A percentile compares a stretch with the other conserved stretches of the same genome.
These are phyloP conservation scores for Blastocladiella emersonii DNA, from an alignment of 371 early-diverging fungal species.

Conservation along the genomic window DNA sequence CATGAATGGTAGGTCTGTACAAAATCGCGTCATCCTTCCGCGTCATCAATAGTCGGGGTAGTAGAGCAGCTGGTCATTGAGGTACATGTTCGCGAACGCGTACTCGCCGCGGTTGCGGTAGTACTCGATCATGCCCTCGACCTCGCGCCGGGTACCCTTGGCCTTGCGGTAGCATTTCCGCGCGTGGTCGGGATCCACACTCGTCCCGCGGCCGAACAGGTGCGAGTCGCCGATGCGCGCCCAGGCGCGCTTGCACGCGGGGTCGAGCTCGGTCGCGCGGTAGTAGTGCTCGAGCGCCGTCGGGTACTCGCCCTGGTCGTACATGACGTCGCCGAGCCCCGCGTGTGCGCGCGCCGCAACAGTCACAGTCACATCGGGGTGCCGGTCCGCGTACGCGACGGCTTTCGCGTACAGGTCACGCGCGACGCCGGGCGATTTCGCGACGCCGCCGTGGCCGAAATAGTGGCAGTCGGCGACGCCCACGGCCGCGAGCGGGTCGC, in stretches of 20 bases:
- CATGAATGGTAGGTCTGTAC: too few species aligned
- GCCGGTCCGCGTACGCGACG: neutral
- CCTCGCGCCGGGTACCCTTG: neutral
- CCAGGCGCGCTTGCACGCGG: neutral
- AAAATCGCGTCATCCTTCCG: too few species aligned
- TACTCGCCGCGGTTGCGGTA: neutral
- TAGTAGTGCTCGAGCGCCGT: neutral
- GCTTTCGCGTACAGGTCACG: neutral
- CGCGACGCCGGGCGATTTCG: neutral
- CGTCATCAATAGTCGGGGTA: neutral
- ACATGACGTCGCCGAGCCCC: neutral
- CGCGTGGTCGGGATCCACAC: neutral
- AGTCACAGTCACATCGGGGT: too few species aligned
- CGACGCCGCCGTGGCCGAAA: neutral
- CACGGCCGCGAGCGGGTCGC: neutral
- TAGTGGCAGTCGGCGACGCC: constrained; percentile 5
- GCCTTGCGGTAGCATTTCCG: neutral
- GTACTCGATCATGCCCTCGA: constrained; percentile 1
- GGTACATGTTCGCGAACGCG: neutral
- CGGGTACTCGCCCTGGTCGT: neutral
- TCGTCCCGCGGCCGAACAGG: neutral
- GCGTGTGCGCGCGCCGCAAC: neutral
- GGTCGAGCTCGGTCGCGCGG: neutral
- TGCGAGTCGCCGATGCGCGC: neutral
- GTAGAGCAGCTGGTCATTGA: neutral